Evolutionary conservation across 2,329 filamentous ascomycete species (phyloP).

Genomic region (Fusarium vanettenii): DNA sequence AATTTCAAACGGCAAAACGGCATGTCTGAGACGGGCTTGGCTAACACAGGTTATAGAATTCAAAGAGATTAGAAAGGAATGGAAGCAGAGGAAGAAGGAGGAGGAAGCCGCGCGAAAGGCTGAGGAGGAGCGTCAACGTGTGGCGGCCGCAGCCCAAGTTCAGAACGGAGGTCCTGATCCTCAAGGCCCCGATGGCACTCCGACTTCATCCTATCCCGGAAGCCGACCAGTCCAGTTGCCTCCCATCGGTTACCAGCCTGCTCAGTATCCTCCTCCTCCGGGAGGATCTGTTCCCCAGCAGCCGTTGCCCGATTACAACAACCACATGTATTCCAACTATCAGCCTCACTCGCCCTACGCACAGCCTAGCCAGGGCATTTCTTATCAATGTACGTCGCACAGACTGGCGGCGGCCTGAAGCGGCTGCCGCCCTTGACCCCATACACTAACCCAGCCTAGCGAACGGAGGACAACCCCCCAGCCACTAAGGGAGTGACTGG

Average conservation of each 20-base stretch:
- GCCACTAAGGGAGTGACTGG: slow-evolving; percentile 42
- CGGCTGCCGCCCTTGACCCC: background rate
- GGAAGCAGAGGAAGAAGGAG: slow-evolving; percentile 99
- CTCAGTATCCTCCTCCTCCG: slow-evolving; percentile 75
- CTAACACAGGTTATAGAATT: slow-evolving; percentile 76
- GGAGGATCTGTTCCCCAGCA: slow-evolving; percentile 63
- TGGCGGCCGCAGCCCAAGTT: slow-evolving; percentile 60
- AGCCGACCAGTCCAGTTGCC: slow-evolving; percentile 74
- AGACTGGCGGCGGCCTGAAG: slow-evolving; percentile 21
- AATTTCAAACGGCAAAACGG: background rate
- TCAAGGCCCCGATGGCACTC: slow-evolving; percentile 55
- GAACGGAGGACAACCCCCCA: slow-evolving; percentile 50
- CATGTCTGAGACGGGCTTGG: background rate
- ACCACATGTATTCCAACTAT: slow-evolving; percentile 68
- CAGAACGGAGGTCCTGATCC: slow-evolving; percentile 63
- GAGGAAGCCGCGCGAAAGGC: slow-evolving; percentile 69
- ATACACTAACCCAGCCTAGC: slow-evolving; percentile 41
- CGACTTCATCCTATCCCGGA: slow-evolving; percentile 66
- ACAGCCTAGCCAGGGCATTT: slow-evolving; percentile 68
- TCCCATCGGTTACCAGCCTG: slow-evolving; percentile 78
- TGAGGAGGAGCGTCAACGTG: slow-evolving; percentile 85
- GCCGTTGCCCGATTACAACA: slow-evolving; percentile 66
- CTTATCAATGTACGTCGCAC: slow-evolving; percentile 65
- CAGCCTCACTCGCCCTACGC: slow-evolving; percentile 70
- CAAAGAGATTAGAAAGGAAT: slow-evolving; percentile 98